Conservation (phyloP, 163 green algal genomes). For the Chlamydomonas reinhardtii region DNA sequence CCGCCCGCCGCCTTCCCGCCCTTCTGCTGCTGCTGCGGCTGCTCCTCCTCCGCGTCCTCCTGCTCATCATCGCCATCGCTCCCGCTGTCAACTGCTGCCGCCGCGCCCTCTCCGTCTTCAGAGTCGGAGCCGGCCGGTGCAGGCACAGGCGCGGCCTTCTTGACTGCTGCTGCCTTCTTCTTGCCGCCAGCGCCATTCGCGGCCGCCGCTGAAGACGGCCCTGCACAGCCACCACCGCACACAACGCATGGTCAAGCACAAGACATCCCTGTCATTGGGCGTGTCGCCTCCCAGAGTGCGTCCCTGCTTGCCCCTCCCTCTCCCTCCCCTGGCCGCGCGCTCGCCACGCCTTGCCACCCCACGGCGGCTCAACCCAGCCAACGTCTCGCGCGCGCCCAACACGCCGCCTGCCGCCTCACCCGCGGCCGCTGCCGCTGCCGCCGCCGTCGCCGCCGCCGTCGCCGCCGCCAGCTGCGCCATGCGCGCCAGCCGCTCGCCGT, state of each 20-base stretch:
- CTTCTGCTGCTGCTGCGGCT: not conserved
- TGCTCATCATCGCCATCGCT: not conserved
- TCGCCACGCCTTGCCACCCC: no score
- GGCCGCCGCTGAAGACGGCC: not conserved
- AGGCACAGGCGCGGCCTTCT: not conserved
- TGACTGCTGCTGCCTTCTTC: slow-evolving; percentile 5
- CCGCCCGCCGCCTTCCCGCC: not conserved
- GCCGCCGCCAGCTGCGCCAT: slow-evolving; percentile 10
- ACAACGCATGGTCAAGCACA: no score
- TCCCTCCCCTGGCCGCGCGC: no score
- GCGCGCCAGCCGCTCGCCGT: slow-evolving; percentile 24
- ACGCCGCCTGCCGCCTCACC: no score
- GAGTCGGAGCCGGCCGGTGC: not conserved
- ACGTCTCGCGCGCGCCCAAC: no score
- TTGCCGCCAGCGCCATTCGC: not conserved
- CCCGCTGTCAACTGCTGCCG: not conserved
- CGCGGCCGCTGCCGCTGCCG: no score
- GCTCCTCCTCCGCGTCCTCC: not conserved
- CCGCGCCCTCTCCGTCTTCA: not conserved
- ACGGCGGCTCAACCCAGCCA: no score
- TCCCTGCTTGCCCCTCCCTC: no score
- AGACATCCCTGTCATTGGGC: no score
- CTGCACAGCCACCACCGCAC: not conserved
- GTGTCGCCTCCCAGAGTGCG: no score
- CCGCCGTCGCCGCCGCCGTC: no score